phyloP scores from a whole-genome alignment of 2,329 filamentous ascomycete genomes.

The Apiospora marii region DNA sequence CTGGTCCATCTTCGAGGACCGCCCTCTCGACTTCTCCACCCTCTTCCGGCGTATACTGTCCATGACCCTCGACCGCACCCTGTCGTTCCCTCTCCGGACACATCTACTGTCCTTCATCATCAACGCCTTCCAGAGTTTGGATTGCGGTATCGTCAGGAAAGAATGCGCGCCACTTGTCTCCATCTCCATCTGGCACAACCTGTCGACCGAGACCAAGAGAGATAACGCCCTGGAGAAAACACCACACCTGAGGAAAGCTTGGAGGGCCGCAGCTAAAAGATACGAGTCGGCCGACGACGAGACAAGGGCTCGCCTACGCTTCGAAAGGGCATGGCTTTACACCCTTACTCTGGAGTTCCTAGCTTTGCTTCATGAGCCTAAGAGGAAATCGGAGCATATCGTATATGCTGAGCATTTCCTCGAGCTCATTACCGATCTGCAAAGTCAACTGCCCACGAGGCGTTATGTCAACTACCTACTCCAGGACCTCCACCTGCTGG shows the following conservation, averaged over 20 bases:
- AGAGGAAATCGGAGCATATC: slow-evolving; percentile 66
- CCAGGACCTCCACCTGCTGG: slow-evolving; percentile 83
- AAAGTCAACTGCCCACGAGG: slow-evolving; percentile 92
- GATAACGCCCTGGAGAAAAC: slow-evolving; percentile 77
- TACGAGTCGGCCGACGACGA: slow-evolving; percentile 86
- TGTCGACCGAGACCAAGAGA: slow-evolving; percentile 78
- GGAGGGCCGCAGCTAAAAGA: slow-evolving; percentile 85
- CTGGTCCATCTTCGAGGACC: slow-evolving; percentile 84
- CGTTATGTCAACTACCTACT: slow-evolving; percentile 91
- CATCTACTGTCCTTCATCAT: slow-evolving; percentile 92
- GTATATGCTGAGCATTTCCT: slow-evolving; percentile 92
- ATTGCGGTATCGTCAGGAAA: slow-evolving; percentile 87
- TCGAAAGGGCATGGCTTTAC: slow-evolving; percentile 94
- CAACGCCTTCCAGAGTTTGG: slow-evolving; percentile 90
- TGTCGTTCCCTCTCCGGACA: slow-evolving; percentile 73
- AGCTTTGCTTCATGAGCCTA: slow-evolving; percentile 70
- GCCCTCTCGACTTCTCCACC: slow-evolving; percentile 82
- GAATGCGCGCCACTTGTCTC: slow-evolving; percentile 96
- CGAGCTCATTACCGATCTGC: slow-evolving; percentile 87
- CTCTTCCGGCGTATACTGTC: slow-evolving; percentile 91
- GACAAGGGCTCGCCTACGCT: slow-evolving; percentile 80
- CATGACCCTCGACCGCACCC: slow-evolving; percentile 77
- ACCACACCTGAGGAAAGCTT: slow-evolving; percentile 83
- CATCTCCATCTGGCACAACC: slow-evolving; percentile 94
- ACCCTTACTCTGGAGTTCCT: slow-evolving; percentile 86